Base-by-base conservation (phyloP, 228 moss, liverwort and hornwort species). In the Sphagnum magellanicum region DNA sequence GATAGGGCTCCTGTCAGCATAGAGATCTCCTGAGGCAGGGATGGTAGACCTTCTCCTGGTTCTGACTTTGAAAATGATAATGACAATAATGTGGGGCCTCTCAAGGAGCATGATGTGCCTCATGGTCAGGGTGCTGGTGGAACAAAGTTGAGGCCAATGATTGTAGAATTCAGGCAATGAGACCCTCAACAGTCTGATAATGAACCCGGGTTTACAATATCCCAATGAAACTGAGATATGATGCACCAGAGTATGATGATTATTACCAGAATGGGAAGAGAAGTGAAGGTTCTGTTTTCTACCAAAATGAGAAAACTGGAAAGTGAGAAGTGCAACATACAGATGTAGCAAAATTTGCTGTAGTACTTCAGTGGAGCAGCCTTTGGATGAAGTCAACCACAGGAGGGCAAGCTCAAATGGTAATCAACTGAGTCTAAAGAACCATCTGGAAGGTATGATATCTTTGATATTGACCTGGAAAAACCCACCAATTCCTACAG, bases 121-220 rank as follows among this genome's bases (percentile, higher is more conserved):
- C 83, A 80, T 69, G 83, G 83, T 73, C 78, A 80, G 73, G 87
- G 83, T 1, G 76, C 83, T 61, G 83, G 80, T 4, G 87, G 87
- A 64, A 78, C 87, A 67, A 87, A 87, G 74, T 7, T 50, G 32
- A 78, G 70, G 72, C 74, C 73, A 46, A 74, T 70, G 47, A 51
- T 78, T 51, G 51, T 53, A 51, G 66, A 67, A 4, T 74, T 68
- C 53, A 32, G 32, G 32, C 32, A 32, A 32, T 51, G 9, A 47
- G 74, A 72, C 68, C 66, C 64, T 5, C 71, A 75, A 6, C 77
- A 73, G 70, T 16, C 53, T 13, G 63, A 72, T 14, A 74, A 66
- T 51, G 79, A 74, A 8, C 80, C 78, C 69, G 76, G 69, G 70
- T 74, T 75, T 16, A 52, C 74, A 0, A 47, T 71, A 59, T 75